phyloP scores from a whole-genome alignment of 2,329 filamentous ascomycete species.

The Cercospora citrullina region DNA sequence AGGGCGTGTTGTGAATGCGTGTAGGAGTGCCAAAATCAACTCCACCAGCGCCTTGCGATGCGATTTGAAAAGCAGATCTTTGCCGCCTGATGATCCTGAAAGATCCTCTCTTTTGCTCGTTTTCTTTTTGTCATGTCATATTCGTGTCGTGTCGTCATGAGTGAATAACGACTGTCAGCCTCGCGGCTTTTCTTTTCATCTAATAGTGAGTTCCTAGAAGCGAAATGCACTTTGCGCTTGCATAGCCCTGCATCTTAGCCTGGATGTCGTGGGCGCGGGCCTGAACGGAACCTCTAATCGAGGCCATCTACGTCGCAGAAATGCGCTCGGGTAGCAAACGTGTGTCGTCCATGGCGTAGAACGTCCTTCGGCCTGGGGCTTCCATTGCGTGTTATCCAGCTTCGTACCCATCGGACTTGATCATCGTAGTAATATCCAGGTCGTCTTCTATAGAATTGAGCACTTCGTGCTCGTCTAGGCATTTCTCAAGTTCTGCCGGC shows the following conservation, averaged over 20 bases:
- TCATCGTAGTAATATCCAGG: conserved; percentile 13
- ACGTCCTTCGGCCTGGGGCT: no score
- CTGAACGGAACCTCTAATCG: not conserved
- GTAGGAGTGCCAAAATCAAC: not conserved
- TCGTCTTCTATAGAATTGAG: conserved; percentile 14
- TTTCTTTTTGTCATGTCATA: conserved; percentile 3
- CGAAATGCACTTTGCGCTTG: not conserved
- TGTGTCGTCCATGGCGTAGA: not conserved
- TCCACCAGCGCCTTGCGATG: conserved; percentile 18
- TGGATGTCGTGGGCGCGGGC: not conserved
- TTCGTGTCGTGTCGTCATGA: conserved; percentile 14
- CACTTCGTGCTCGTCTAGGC: conserved; percentile 15
- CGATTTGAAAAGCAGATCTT: not conserved
- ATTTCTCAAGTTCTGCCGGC: conserved; percentile 13
- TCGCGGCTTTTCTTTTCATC: conserved; percentile 13
- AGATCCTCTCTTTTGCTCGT: not conserved
- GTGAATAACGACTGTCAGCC: conserved; percentile 14
- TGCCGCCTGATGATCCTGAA: not conserved
- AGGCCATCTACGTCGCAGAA: not conserved
- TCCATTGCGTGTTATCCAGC: not conserved
- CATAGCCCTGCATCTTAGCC: not conserved
- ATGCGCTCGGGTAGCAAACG: not conserved
- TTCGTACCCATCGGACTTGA: conserved; percentile 13
- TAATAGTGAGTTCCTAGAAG: conserved; percentile 1
- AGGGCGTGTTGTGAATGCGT: not conserved